These are phyloP conservation scores for Pleurotus sapidus DNA, from an alignment of 768 basidiomycete species.

Conservation along the genomic window DNA sequence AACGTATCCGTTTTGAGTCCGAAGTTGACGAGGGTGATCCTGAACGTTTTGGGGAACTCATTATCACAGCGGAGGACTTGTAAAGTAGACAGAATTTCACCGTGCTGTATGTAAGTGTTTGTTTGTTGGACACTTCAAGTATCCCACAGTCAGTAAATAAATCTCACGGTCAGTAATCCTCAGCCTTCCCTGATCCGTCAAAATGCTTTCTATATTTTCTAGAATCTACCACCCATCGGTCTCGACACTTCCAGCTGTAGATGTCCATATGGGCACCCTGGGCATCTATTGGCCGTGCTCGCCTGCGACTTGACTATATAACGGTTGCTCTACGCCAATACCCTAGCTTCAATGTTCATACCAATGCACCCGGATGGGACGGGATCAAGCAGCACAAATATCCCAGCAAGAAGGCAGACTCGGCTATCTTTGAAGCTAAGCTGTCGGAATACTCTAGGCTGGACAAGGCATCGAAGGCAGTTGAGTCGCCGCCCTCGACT, in stretches of 20 bases:
- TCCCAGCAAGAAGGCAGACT: constrained; percentile 2
- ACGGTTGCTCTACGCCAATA: background rate
- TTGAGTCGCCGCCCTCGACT: constrained; percentile 7
- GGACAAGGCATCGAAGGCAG: constrained; percentile 5
- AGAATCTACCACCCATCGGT: no score
- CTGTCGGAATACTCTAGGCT: constrained; percentile 1
- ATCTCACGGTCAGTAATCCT: background rate
- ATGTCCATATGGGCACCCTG: constrained; percentile 9
- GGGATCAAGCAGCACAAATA: constrained; percentile 5
- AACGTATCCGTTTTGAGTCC: constrained; percentile 57
- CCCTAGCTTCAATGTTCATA: background rate
- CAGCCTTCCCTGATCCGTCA: background rate
- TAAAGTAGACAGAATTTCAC: no score
- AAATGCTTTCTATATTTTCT: background rate
- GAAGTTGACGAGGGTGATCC: constrained; percentile 52
- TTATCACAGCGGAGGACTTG: constrained; percentile 15
- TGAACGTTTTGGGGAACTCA: constrained; percentile 68
- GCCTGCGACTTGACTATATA: background rate
- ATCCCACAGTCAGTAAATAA: background rate
- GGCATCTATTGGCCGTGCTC: background rate
- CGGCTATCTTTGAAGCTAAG: constrained; percentile 10
- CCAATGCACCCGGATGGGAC: constrained; percentile 4
- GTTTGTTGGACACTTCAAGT: background rate
- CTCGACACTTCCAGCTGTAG: background rate
- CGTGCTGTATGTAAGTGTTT: no score